Conservation (phyloP, 495 filamentous ascomycete species). For the Penicillium coffeae region DNA sequence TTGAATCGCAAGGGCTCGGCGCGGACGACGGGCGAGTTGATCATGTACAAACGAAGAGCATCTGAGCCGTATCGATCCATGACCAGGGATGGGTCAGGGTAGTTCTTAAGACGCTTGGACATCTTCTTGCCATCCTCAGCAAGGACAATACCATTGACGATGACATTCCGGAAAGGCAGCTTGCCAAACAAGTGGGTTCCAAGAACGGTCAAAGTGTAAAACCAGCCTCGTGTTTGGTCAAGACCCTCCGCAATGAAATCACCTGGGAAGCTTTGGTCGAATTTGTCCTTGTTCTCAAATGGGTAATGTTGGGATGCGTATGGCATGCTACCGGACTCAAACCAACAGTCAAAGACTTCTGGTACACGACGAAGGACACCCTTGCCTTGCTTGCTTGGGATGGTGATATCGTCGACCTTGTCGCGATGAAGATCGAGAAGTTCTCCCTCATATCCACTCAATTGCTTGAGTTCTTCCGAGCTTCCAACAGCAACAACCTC, state of each 20-base stretch:
- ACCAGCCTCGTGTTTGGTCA: constrained; percentile 88
- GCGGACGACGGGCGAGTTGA: constrained; percentile 90
- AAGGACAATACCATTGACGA: constrained; percentile 94
- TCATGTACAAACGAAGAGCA: constrained; percentile 89
- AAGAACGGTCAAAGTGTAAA: constrained; percentile 88
- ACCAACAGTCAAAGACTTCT: constrained; percentile 99
- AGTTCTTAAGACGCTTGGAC: constrained; percentile 97
- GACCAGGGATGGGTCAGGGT: constrained; percentile 81
- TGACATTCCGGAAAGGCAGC: constrained; percentile 92
- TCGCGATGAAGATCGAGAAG: constrained; percentile 91
- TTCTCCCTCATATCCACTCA: constrained; percentile 82
- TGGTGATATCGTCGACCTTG: constrained; percentile 94
- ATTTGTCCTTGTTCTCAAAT: constrained; percentile 85
- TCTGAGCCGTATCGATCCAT: constrained; percentile 91
- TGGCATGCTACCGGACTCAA: constrained; percentile 92
- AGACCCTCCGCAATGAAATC: constrained; percentile 98
- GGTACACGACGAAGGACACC: constrained; percentile 74
- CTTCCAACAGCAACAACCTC: constrained; percentile 88
- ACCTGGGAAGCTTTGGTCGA: constrained; percentile 80
- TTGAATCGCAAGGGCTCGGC: constrained; percentile 91
- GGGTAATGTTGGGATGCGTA: constrained; percentile 93
- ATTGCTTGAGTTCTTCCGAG: constrained; percentile 75
- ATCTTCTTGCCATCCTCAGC: constrained; percentile 98
- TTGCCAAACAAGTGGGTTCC: constrained; percentile 87
- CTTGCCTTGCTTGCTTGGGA: constrained; percentile 87